phyloP scores from a whole-genome alignment of 805 yeast genomes.

The Wickerhamomyces hampshirensis region DNA sequence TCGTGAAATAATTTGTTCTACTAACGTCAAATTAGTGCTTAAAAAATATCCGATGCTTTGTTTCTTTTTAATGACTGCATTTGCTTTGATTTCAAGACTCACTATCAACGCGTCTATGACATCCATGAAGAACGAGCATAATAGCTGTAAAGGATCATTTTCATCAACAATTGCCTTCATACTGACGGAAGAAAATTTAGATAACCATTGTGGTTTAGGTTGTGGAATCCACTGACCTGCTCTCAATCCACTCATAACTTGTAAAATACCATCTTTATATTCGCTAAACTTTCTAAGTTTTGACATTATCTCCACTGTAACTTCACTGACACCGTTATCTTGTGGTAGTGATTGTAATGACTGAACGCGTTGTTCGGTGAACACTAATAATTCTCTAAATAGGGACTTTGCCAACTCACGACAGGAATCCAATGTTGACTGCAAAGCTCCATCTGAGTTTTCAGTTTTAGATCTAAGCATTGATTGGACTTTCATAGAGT shows the following conservation, averaged over 20 bases:
- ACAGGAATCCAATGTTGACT: slow-evolving; percentile 23
- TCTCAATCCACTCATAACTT: slow-evolving; percentile 44
- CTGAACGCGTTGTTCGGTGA: slow-evolving; percentile 48
- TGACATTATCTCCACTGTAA: slow-evolving; percentile 69
- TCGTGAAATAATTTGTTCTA: slow-evolving; percentile 68
- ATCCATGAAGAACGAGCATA: slow-evolving; percentile 71
- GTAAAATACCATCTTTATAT: slow-evolving; percentile 46
- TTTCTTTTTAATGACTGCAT: slow-evolving; percentile 27
- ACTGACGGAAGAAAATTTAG: slow-evolving; percentile 44
- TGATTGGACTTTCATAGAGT: slow-evolving; percentile 31
- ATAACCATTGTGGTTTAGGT: slow-evolving; percentile 50
- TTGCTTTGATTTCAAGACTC: slow-evolving; percentile 57
- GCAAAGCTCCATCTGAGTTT: slow-evolving; percentile 15
- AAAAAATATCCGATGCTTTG: slow-evolving; percentile 61
- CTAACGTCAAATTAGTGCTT: slow-evolving; percentile 62
- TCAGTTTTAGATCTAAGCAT: slow-evolving; percentile 26
- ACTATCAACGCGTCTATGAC: slow-evolving; percentile 69
- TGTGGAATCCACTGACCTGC: slow-evolving; percentile 68
- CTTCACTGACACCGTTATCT: slow-evolving; percentile 68
- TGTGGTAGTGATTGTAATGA: slow-evolving; percentile 46
- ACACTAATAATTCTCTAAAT: slow-evolving; percentile 53
- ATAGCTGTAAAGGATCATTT: slow-evolving; percentile 42
- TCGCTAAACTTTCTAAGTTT: slow-evolving; percentile 61
- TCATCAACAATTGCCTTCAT: slow-evolving; percentile 34
- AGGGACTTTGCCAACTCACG: slow-evolving; percentile 32